phyloP scores from a whole-genome alignment of 176 grass and related monocot species.

The Oryza meridionalis region DNA sequence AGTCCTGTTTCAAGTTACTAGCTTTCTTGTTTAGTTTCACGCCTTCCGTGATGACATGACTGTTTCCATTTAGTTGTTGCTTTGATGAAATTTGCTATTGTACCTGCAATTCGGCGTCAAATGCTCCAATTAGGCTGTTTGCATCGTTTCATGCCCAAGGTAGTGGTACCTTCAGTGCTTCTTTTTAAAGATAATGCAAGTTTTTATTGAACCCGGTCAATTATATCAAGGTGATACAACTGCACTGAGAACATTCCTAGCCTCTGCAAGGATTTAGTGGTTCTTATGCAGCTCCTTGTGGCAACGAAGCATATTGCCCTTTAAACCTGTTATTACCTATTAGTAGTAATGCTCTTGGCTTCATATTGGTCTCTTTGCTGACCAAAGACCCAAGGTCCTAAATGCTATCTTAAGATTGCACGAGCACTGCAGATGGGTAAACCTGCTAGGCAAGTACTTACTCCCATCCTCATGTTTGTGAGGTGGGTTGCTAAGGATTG shows the following conservation, averaged over 20 bases:
- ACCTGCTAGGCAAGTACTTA: background rate
- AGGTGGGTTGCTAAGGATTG: background rate
- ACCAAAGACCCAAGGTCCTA: background rate
- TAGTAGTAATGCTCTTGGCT: too few relatives aligned
- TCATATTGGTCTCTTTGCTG: too few relatives aligned
- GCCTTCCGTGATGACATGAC: background rate
- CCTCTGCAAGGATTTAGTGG: too few relatives aligned
- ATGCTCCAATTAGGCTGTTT: background rate
- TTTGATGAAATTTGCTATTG: background rate
- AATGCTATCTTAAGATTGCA: background rate
- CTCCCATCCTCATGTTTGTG: background rate
- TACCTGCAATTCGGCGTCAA: background rate
- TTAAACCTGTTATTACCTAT: too few relatives aligned
- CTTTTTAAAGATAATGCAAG: too few relatives aligned
- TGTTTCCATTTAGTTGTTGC: background rate
- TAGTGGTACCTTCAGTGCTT: too few relatives aligned
- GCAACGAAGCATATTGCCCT: too few relatives aligned
- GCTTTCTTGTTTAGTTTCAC: constrained; percentile 10
- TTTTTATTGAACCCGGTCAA: too few relatives aligned
- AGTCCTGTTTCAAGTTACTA: background rate
- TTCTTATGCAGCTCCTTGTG: too few relatives aligned
- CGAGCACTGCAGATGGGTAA: background rate
- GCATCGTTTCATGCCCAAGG: background rate
- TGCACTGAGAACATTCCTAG: too few relatives aligned
- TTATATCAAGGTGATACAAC: too few relatives aligned